Evolutionary conservation across 139 green algal species (phyloP), one percentile per base, ranked within the genome.

Genomic region (Spirogloea muscicola): DNA sequence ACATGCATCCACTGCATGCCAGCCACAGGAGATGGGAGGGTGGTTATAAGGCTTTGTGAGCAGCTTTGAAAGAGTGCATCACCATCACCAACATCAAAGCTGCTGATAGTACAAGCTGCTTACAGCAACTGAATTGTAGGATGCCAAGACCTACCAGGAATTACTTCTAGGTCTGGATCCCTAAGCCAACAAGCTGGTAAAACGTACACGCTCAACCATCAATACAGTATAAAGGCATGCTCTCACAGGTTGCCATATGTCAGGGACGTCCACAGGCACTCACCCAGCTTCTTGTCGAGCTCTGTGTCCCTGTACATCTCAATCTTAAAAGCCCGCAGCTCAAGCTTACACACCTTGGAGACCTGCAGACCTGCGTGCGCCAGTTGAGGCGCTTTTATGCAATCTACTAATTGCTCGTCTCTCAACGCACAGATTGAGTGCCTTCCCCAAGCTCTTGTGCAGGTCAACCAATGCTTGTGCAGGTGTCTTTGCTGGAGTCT

Each of bases 271-370:
- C 18, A 7, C 27, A 18, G 29, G 31, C 9, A 74, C 67, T 81
- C 61, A 91, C 86, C 88, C 27, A 96, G 78, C 0, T 86, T 81
- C 2, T 93, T 68, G 61, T 96, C 90, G 33, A 81, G 78, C 72
- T 92, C 92, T 75, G 95, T 89, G 80, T 94, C 95, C 16, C 61
- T 82, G 59, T 85, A 87, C 9, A 84, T 63, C 27, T 87, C 77
- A 1, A 87, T 82, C 57, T 90, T 91, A 72, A 91, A 93, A 3
- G 80, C 60, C 33, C 72, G 81, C 38, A 94, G 74, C 72, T 93
- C 89, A 49, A 84, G 61, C 37, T 85, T 84, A 74, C 86, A 94
- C 0, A 83, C 78, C 3, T 87, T 74, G 4, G 77, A 75, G 10
- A 89, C 85, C 71, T 18, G 68, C 43, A 4, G 64, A 46, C 46